Conservation (phyloP, 2,329 filamentous ascomycete genomes). For the Pseudogymnoascus sp. region DNA sequence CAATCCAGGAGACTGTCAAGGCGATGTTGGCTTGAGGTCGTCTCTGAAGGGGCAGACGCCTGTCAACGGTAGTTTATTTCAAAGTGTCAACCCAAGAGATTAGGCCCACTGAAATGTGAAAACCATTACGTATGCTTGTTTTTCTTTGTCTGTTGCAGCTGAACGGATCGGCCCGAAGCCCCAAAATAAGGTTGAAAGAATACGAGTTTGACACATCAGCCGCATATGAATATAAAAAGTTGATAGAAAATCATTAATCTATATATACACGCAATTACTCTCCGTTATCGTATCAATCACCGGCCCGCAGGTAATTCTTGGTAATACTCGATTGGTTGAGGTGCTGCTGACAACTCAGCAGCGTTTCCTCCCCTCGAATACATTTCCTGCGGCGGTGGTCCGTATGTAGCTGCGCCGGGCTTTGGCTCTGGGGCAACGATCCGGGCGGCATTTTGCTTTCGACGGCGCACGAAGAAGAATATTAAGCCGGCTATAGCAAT, state of each 20-base stretch:
- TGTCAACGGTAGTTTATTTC: not conserved
- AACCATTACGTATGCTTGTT: not conserved
- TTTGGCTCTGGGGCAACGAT: not conserved
- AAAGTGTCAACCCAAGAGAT: not conserved
- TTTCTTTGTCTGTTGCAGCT: not conserved
- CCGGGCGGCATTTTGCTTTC: not conserved
- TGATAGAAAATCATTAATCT: not conserved
- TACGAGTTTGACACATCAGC: not conserved
- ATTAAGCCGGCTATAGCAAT: not conserved
- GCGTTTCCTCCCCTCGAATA: not conserved
- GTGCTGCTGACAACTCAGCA: not conserved
- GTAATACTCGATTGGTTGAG: not conserved
- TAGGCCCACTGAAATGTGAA: not conserved
- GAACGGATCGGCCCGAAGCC: constrained; percentile 5
- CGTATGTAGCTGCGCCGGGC: not conserved
- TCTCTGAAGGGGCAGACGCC: too few relatives aligned
- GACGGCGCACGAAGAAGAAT: not conserved
- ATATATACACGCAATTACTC: not conserved
- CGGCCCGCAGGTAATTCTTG: not conserved
- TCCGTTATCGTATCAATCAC: not conserved
- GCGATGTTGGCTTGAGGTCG: constrained; percentile 15
- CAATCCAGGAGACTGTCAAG: constrained; percentile 19
- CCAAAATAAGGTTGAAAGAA: constrained; percentile 3
- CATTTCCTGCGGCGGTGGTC: not conserved
- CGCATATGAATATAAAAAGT: not conserved